Conservation (phyloP, 257 asterid genomes). For the Ligustrum vulgare region DNA sequence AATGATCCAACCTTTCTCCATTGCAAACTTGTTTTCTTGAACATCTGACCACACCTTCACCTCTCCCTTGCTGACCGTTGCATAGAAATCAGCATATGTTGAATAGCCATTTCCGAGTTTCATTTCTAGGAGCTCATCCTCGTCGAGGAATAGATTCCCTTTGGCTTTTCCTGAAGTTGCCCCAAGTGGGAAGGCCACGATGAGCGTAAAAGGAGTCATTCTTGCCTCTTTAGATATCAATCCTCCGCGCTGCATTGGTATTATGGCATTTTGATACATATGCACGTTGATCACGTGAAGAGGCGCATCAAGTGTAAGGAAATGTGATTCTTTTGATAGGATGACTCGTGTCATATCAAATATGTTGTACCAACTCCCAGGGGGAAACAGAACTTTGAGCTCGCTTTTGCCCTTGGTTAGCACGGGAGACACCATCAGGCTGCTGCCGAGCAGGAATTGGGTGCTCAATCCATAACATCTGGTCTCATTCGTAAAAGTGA, state of each 20-base stretch:
- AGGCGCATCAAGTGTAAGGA: slow-evolving; percentile 66
- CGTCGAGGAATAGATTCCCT: slow-evolving; percentile 77
- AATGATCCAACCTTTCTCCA: slow-evolving; percentile 69
- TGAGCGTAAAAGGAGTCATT: slow-evolving; percentile 71
- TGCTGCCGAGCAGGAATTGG: slow-evolving; percentile 78
- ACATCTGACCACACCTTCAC: slow-evolving; percentile 84
- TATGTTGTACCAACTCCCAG: slow-evolving; percentile 79
- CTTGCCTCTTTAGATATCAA: slow-evolving; percentile 77
- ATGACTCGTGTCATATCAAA: slow-evolving; percentile 72
- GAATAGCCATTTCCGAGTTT: slow-evolving; percentile 62
- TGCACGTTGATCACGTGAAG: slow-evolving; percentile 71
- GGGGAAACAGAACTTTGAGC: slow-evolving; percentile 67
- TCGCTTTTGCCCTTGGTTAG: slow-evolving; percentile 45
- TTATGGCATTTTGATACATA: slow-evolving; percentile 66
- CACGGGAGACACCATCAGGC: slow-evolving; percentile 88
- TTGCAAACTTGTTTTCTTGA: slow-evolving; percentile 61
- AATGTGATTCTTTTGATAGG: slow-evolving; percentile 36
- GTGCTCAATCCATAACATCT: slow-evolving; percentile 67
- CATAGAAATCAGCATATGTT: slow-evolving; percentile 65
- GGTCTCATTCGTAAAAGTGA: slow-evolving; percentile 58
- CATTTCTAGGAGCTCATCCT: slow-evolving; percentile 89
- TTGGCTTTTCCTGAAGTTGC: slow-evolving; percentile 47
- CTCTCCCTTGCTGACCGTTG: slow-evolving; percentile 42
- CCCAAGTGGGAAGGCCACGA: slow-evolving; percentile 71
- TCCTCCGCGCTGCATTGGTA: slow-evolving; percentile 93